Percentiles rank a stretch among this genome's conserved stretches.
Evolutionary conservation across 2,329 filamentous ascomycete species (phyloP).

Genomic region (Plenodomus biglobosus): DNA sequence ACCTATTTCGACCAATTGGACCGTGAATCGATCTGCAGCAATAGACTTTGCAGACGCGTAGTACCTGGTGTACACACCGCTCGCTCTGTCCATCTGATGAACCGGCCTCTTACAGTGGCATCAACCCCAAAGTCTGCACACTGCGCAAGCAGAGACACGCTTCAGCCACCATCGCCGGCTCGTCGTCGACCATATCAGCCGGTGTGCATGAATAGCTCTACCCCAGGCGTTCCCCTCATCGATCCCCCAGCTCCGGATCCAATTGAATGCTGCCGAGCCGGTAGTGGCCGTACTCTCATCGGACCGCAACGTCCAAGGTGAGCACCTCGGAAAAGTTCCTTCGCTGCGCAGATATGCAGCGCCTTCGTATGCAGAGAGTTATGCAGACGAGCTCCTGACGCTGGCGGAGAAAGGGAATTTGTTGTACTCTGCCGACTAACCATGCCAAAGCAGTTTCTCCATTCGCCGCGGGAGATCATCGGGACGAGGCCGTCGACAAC

Average conservation of each 20-base stretch:
- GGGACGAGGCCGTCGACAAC: constrained; percentile 8
- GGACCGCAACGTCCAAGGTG: constrained; percentile 3
- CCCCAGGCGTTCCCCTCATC: constrained; percentile 2
- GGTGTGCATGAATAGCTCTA: not conserved
- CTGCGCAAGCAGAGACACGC: not conserved
- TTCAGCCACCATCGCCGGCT: not conserved
- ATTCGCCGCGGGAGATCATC: constrained; percentile 18
- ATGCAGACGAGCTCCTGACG: not conserved
- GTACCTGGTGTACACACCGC: no score
- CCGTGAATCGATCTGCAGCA: not conserved
- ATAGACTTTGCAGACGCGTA: not conserved
- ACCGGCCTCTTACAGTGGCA: not conserved
- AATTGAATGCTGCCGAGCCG: constrained; percentile 1
- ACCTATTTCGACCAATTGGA: not conserved
- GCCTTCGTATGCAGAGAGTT: not conserved
- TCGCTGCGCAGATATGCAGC: not conserved
- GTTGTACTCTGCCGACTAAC: constrained; percentile 11
- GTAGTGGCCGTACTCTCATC: constrained; percentile 1
- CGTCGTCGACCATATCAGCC: not conserved
- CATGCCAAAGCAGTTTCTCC: constrained; percentile 12
- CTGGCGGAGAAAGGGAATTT: not conserved
- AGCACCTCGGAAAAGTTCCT: constrained; percentile 1
- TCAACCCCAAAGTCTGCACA: not conserved
- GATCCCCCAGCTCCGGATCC: not conserved
- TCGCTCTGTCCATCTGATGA: no score